Percentiles rank a stretch among this genome's conserved stretches.
These are phyloP conservation scores for Aspergillus tubingensis DNA, from an alignment of 2,329 filamentous ascomycete genomes.

Conservation along the genomic window DNA sequence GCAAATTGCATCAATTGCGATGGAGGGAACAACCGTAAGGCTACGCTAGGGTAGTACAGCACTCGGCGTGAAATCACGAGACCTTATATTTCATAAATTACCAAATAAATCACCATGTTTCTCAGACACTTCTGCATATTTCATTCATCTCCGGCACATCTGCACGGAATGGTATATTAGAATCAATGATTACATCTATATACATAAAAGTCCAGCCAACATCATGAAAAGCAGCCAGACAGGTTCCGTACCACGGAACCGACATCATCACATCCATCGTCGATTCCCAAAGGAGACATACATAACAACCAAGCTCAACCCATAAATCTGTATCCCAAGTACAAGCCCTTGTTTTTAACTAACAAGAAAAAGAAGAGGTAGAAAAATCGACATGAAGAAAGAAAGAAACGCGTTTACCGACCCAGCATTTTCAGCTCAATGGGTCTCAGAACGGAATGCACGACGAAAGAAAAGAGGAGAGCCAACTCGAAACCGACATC, in stretches of 20 bases:
- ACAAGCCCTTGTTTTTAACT: conserved; percentile 4
- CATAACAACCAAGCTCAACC: not conserved
- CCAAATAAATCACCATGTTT: no score
- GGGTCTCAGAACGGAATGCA: conserved; percentile 55
- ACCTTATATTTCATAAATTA: no score
- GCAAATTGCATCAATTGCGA: no score
- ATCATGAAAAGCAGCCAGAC: not conserved
- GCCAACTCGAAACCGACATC: conserved; percentile 68
- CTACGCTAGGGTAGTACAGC: no score
- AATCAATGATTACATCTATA: conserved; percentile 10
- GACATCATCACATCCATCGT: conserved; percentile 10
- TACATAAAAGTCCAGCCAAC: conserved; percentile 9
- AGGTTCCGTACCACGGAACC: not conserved
- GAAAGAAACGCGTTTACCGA: conserved; percentile 32
- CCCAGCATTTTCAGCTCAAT: conserved; percentile 51
- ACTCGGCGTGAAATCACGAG: no score
- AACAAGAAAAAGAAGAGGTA: conserved; percentile 1
- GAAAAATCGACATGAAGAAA: not conserved
- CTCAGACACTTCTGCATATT: no score
- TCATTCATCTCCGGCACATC: conserved; percentile 3
- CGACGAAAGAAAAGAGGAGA: conserved; percentile 59
- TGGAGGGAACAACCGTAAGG: no score
- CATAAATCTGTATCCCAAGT: conserved; percentile 6
- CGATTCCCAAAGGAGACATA: conserved; percentile 3
- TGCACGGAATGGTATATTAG: conserved; percentile 7